Evolutionary conservation across 805 yeast species (phyloP).

Genomic region (Cyberlindnera amylophila): DNA sequence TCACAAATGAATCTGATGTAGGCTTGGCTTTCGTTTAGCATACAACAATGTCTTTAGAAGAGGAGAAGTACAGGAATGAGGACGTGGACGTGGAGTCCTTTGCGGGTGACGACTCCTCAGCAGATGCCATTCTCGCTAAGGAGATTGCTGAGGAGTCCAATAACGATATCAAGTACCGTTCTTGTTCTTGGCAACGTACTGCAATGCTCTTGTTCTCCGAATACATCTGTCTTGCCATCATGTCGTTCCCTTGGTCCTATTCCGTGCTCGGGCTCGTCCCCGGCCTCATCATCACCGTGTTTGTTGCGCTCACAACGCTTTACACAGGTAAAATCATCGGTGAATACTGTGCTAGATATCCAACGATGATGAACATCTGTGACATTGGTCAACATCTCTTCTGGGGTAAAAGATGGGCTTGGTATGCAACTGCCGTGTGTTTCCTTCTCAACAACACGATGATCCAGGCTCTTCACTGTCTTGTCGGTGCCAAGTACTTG

Average conservation of each 20-base stretch:
- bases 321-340: conserved; percentile 55
- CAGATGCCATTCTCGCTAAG: conserved; percentile 19
- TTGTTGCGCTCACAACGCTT: conserved; percentile 46
- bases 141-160: conserved; percentile 22
- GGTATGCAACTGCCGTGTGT: conserved; percentile 55
- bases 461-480: conserved; percentile 55
- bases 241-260: conserved; percentile 67
- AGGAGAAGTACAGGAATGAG: neutral
- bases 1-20: no score
- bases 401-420: conserved; percentile 47
- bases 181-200: conserved; percentile 56
- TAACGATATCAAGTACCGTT: conserved; percentile 41
- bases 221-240: conserved; percentile 57
- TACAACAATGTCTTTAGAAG: neutral
- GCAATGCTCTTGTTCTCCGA: conserved; percentile 59
- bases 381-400: conserved; percentile 57
- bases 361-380: conserved; percentile 48
- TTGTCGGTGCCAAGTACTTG: conserved; percentile 57
- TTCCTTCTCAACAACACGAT: conserved; percentile 53
- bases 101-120: conserved; percentile 13
- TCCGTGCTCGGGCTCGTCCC: conserved; percentile 57
- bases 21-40: no score
- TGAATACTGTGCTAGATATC: conserved; percentile 52
- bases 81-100: conserved; percentile 4
- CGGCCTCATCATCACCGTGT: conserved; percentile 50